Conservation (phyloP, 2,329 filamentous ascomycete species). For the Cercospora sesami region DNA sequence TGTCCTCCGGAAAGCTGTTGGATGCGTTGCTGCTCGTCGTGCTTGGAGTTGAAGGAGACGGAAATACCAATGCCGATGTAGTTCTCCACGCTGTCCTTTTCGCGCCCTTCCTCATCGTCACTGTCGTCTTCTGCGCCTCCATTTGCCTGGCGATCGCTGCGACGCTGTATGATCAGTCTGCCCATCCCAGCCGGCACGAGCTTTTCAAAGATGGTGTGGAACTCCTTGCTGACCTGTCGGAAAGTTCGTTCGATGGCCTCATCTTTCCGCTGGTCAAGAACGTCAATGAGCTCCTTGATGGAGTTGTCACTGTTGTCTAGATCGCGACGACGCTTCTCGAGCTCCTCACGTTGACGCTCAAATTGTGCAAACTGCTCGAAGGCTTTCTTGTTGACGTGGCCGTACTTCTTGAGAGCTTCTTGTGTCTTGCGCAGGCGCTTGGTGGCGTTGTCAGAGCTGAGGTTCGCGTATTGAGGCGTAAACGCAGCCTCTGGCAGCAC, state of each 20-base stretch:
- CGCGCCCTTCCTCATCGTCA: constrained; percentile 59
- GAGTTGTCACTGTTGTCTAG: constrained; percentile 81
- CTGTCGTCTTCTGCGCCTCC: constrained; percentile 53
- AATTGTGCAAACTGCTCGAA: constrained; percentile 99
- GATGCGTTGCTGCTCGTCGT: constrained; percentile 96
- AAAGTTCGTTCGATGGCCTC: constrained; percentile 98
- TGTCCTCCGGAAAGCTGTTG: constrained; percentile 96
- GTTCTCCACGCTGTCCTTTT: constrained; percentile 69
- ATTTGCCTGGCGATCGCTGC: constrained; percentile 67
- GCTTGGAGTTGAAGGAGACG: constrained; percentile 97
- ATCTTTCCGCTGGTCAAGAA: constrained; percentile 92
- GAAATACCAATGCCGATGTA: constrained; percentile 96
- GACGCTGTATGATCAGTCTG: constrained; percentile 86
- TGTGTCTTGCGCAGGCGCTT: constrained; percentile 85
- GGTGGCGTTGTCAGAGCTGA: constrained; percentile 67
- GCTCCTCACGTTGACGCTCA: constrained; percentile 82
- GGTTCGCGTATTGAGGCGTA: constrained; percentile 76
- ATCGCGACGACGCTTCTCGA: constrained; percentile 81
- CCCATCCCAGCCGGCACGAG: constrained; percentile 93
- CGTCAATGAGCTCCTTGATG: constrained; percentile 88
- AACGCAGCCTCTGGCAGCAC: constrained; percentile 93
- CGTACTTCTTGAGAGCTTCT: constrained; percentile 91
- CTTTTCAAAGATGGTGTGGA: constrained; percentile 88
- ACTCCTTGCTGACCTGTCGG: constrained; percentile 94
- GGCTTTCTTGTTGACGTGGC: constrained; percentile 98